Percentiles rank a stretch among this genome's conserved stretches.
Evolutionary conservation across 768 basidiomycete genomes (phyloP).

Genomic region (Pulveroboletus ravenelii): DNA sequence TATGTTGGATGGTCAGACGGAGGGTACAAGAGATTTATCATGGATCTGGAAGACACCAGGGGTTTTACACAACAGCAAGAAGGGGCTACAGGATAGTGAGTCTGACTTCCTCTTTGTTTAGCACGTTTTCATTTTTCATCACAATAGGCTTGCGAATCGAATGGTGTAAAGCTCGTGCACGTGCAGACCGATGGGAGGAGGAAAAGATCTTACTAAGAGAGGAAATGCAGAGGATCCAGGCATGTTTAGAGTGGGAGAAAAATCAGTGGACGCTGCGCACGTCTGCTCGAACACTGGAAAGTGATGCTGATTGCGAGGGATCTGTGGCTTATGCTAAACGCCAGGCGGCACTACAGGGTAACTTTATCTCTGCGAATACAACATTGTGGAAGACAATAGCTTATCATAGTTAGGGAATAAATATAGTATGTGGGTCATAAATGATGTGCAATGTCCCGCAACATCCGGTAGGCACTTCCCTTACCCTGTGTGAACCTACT

Average conservation of each 20-base stretch:
- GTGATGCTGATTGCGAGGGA: neutral
- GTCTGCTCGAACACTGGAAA: neutral
- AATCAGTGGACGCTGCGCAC: neutral
- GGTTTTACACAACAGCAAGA: neutral
- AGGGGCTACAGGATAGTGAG: neutral
- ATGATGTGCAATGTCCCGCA: no score
- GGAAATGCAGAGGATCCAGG: neutral
- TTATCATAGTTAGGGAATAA: no score
- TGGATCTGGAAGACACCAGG: neutral
- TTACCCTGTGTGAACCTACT: no score
- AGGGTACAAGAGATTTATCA: neutral
- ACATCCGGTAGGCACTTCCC: no score
- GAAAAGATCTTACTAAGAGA: neutral
- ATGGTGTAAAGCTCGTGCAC: slow-evolving; percentile 31
- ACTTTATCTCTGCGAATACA: no score
- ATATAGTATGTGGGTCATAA: no score
- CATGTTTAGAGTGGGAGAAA: neutral
- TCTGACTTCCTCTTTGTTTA: no score
- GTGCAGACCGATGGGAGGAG: neutral
- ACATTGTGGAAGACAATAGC: no score
- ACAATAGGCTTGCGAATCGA: neutral
- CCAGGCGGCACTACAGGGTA: neutral
- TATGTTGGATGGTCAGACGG: neutral
- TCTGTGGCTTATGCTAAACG: neutral
- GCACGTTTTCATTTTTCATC: no score